phyloP scores from a whole-genome alignment of 805 yeast genomes.

The Komagataella phaffii region DNA sequence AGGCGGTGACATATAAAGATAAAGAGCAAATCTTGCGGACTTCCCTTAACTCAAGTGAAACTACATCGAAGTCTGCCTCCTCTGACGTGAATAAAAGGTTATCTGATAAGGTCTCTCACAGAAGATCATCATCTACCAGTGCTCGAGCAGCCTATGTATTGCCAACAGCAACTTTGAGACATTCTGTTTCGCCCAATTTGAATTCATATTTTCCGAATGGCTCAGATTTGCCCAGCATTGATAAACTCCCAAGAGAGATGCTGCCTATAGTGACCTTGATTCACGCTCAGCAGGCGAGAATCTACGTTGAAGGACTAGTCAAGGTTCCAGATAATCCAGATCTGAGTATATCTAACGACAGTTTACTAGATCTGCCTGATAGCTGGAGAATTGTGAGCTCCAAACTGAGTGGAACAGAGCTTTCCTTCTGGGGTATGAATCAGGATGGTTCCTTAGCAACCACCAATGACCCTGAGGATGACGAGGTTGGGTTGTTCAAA shows the following conservation, averaged over 20 bases:
- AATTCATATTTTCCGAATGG: neutral
- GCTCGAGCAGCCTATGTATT: neutral
- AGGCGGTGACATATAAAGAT: neutral
- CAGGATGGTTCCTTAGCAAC: slow-evolving; percentile 8
- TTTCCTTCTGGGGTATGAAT: slow-evolving; percentile 33
- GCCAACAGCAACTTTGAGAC: neutral
- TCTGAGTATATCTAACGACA: neutral
- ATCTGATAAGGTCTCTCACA: neutral
- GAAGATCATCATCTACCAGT: neutral
- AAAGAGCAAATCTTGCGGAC: neutral
- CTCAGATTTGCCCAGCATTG: neutral
- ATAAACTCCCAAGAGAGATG: slow-evolving; percentile 42
- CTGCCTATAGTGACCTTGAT: slow-evolving; percentile 60
- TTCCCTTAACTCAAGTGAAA: neutral
- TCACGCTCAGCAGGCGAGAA: slow-evolving; percentile 55
- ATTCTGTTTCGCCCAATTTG: neutral
- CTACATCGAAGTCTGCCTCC: neutral
- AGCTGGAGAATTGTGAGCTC: slow-evolving; percentile 15
- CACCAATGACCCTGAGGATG: slow-evolving; percentile 12
- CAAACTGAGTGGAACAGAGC: slow-evolving; percentile 35
- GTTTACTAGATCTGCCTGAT: neutral
- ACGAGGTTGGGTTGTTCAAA: slow-evolving; percentile 24
- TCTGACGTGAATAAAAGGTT: neutral
- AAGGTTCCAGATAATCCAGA: slow-evolving; percentile 10
- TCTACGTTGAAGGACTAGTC: slow-evolving; percentile 31